Conservation (phyloP, 2,329 filamentous ascomycete species). For the Cordyceps pruinosa region DNA sequence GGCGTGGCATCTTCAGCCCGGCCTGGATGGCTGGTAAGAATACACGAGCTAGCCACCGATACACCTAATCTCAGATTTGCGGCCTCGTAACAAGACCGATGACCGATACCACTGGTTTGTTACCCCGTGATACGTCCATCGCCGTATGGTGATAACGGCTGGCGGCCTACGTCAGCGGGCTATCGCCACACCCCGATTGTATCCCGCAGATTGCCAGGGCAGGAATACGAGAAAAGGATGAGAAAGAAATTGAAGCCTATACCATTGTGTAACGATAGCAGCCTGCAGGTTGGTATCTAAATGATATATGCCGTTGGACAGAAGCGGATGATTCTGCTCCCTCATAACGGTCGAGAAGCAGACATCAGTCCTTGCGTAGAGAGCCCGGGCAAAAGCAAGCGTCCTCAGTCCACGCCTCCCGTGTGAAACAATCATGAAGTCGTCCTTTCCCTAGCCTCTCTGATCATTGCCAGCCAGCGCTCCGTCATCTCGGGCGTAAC, state of each 20-base stretch:
- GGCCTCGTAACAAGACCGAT: too few relatives aligned
- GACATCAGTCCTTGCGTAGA: too few relatives aligned
- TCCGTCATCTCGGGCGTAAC: constrained; percentile 36
- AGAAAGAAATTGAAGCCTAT: background rate
- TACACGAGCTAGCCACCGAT: too few relatives aligned
- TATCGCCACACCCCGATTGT: too few relatives aligned
- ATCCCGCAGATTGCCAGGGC: background rate
- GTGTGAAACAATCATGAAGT: background rate
- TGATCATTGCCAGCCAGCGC: constrained; percentile 30
- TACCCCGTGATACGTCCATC: too few relatives aligned
- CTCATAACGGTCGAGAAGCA: background rate
- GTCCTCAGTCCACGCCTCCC: background rate
- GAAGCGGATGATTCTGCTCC: background rate
- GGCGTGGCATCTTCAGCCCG: background rate
- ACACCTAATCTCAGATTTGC: too few relatives aligned
- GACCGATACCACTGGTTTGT: too few relatives aligned
- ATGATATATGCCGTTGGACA: background rate
- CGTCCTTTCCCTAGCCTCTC: constrained; percentile 4
- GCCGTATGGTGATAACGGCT: too few relatives aligned
- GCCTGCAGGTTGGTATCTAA: background rate
- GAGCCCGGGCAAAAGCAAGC: background rate
- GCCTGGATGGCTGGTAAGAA: background rate
- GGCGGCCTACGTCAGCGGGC: too few relatives aligned
- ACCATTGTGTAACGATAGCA: background rate
- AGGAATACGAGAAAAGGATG: background rate